Evolutionary conservation across 2,329 filamentous ascomycete genomes (phyloP).

Genomic region (Huntiella decipiens): DNA sequence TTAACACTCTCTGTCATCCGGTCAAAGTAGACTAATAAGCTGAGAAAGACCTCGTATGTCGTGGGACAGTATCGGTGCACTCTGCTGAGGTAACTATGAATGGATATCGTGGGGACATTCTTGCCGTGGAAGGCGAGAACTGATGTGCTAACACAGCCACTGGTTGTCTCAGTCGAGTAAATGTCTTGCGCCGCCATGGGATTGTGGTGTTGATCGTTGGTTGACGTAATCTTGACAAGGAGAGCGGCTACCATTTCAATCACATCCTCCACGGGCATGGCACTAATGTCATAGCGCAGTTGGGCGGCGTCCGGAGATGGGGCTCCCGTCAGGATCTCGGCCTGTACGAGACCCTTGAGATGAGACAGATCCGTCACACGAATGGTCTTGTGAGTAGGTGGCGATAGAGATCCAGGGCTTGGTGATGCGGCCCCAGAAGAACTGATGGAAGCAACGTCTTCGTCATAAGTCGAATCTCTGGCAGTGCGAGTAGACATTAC

Average conservation of each 20-base stretch:
- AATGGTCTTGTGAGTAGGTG: background rate
- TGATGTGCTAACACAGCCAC: constrained; percentile 27
- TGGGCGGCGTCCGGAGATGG: constrained; percentile 15
- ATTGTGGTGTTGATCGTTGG: constrained; percentile 88
- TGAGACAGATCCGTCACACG: constrained; percentile 74
- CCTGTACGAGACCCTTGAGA: constrained; percentile 70
- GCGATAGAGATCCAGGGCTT: background rate
- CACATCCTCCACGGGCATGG: constrained; percentile 90
- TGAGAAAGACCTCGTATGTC: constrained; percentile 94
- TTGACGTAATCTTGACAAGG: constrained; percentile 90
- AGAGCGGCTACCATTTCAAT: constrained; percentile 98
- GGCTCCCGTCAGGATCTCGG: constrained; percentile 45
- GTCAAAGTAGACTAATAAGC: constrained; percentile 90
- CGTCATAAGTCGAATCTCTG: too few species aligned
- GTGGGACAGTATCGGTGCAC: constrained; percentile 99
- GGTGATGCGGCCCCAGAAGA: background rate
- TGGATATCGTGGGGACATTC: constrained; percentile 92
- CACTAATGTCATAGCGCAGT: constrained; percentile 80
- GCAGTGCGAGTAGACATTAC: background rate
- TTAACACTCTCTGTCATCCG: constrained; percentile 97
- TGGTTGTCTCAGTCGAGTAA: background rate
- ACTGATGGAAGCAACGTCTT: background rate
- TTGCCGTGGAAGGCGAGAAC: constrained; percentile 95
- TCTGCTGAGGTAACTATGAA: constrained; percentile 81
- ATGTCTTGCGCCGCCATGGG: constrained; percentile 31